Evolutionary conservation across 2,329 filamentous ascomycete species (phyloP).

Genomic region (Colletotrichum orbiculare): DNA sequence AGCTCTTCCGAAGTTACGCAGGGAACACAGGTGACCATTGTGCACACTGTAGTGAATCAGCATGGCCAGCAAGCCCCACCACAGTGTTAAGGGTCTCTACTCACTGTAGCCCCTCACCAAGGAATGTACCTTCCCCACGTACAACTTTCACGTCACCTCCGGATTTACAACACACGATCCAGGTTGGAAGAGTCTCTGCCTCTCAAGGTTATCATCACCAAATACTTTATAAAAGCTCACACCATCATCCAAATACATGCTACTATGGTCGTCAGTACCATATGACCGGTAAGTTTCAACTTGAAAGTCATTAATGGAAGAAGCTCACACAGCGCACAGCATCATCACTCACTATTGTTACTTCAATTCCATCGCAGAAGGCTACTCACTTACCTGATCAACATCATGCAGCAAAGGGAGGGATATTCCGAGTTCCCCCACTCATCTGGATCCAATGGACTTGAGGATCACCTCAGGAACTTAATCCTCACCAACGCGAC

Average conservation of each 20-base stretch:
- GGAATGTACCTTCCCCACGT: constrained; percentile 26
- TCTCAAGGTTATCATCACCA: too few species aligned
- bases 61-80: neutral
- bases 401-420: constrained; percentile 26
- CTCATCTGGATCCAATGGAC: constrained; percentile 51
- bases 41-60: too few species aligned
- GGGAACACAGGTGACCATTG: too few species aligned
- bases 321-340: constrained; percentile 26
- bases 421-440: constrained; percentile 2
- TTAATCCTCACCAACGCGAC: constrained; percentile 68
- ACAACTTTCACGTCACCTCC: constrained; percentile 27
- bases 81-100: neutral
- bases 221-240: too few species aligned
- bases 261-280: constrained; percentile 18
- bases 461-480: constrained; percentile 68
- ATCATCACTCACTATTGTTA: constrained; percentile 3
- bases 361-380: constrained; percentile 14
- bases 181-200: neutral
- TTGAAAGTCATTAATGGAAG: constrained; percentile 1
- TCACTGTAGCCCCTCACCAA: constrained; percentile 33
- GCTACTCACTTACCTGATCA: neutral
- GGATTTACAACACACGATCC: constrained; percentile 18
- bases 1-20: too few species aligned
- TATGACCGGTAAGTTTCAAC: neutral
- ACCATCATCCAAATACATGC: neutral